A percentile compares a stretch with the other conserved stretches of the same genome.
Conservation (phyloP, 2,329 filamentous ascomycete species). For the Amesomyces nigricolor region DNA sequence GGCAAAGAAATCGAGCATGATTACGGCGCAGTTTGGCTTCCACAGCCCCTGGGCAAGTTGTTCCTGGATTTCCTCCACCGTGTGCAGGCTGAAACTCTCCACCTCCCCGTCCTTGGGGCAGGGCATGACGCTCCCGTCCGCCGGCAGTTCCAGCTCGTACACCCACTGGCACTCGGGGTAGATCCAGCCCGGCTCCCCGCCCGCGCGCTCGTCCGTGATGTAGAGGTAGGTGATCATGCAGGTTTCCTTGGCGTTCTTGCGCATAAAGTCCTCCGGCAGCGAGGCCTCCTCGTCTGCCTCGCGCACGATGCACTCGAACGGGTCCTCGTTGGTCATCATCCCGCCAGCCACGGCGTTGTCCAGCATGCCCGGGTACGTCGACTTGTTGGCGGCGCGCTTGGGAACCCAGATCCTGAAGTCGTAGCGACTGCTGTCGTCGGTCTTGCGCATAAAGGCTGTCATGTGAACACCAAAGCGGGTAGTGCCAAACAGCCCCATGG, state of each 20-base stretch:
- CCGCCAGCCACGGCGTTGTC: constrained; percentile 91
- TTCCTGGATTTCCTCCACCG: constrained; percentile 66
- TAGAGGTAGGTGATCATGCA: constrained; percentile 83
- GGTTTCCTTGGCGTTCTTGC: constrained; percentile 49
- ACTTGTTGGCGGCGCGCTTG: constrained; percentile 67
- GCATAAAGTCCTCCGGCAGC: constrained; percentile 64
- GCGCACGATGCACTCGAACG: constrained; percentile 75
- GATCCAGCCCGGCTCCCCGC: constrained; percentile 74
- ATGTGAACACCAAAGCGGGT: constrained; percentile 78
- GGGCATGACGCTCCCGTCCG: constrained; percentile 54
- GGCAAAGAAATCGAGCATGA: constrained; percentile 85
- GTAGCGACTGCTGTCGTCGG: constrained; percentile 36
- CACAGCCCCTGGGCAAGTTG: constrained; percentile 69
- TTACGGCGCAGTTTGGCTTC: constrained; percentile 86
- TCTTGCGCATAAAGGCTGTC: constrained; percentile 59
- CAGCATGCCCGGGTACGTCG: constrained; percentile 85
- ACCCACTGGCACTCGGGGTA: constrained; percentile 91
- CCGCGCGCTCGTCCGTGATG: constrained; percentile 67
- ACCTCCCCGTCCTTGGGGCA: constrained; percentile 85
- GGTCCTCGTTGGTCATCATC: constrained; percentile 72
- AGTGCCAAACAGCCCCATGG: constrained; percentile 67
- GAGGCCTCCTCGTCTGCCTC: constrained; percentile 89
- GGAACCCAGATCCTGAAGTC: constrained; percentile 82
- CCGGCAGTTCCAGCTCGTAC: constrained; percentile 76
- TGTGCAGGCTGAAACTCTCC: constrained; percentile 73